phyloP scores from a whole-genome alignment of 2,329 filamentous ascomycete species.

The Aspergillus arachidicola region DNA sequence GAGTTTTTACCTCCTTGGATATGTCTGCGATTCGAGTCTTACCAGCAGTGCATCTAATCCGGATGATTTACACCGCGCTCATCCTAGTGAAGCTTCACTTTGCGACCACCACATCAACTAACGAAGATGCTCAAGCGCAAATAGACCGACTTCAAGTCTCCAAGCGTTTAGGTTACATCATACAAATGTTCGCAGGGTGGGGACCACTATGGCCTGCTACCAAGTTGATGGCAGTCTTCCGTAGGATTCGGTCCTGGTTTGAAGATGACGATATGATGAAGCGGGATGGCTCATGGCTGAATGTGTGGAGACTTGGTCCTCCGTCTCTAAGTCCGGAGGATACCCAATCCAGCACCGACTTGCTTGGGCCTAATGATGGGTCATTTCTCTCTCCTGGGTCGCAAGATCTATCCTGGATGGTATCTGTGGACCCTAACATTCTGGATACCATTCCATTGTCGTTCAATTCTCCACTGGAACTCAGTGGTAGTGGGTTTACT shows the following conservation, averaged over 20 bases:
- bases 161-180: not conserved
- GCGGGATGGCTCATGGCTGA: not conserved
- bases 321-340: not conserved
- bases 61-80: constrained; percentile 2
- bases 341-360: not conserved
- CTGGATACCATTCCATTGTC: not conserved
- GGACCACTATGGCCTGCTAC: constrained; percentile 6
- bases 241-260: not conserved
- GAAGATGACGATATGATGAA: not conserved
- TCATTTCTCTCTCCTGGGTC: not conserved
- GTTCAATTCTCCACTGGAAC: not conserved
- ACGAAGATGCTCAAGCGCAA: not conserved
- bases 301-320: not conserved
- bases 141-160: not conserved
- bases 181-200: constrained; percentile 6
- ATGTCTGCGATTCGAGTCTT: constrained; percentile 7
- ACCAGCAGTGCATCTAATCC: constrained; percentile 4
- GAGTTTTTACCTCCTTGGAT: constrained; percentile 4
- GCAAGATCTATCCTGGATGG: not conserved
- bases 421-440: no score
- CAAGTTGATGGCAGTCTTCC: not conserved
- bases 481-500: not conserved
- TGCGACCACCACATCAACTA: not conserved
- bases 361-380: not conserved
- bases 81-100: constrained; percentile 7